A percentile compares a stretch with the other conserved stretches of the same genome.
phyloP scores from a whole-genome alignment of 306 rosid genomes.

The Vigna nakashimae region DNA sequence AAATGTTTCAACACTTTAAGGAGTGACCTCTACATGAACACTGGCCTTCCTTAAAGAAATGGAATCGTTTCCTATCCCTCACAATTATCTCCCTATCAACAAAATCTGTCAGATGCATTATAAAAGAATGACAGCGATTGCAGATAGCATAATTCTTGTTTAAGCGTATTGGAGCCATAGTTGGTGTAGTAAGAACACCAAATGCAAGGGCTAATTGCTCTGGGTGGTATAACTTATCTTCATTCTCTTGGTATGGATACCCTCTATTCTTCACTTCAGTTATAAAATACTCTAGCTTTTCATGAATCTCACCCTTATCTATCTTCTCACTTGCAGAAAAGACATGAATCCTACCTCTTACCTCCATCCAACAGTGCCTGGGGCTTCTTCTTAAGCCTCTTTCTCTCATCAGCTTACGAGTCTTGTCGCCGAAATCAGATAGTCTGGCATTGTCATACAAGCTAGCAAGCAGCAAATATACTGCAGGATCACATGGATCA shows the following conservation, averaged over 20 bases:
- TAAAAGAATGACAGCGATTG: slow-evolving; percentile 66
- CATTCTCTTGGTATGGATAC: slow-evolving; percentile 45
- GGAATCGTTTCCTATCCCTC: slow-evolving; percentile 66
- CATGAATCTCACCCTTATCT: slow-evolving; percentile 43
- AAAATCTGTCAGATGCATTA: slow-evolving; percentile 55
- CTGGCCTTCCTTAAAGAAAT: slow-evolving; percentile 60
- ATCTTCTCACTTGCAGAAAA: slow-evolving; percentile 57
- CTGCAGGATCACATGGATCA: slow-evolving; percentile 66
- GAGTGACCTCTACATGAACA: slow-evolving; percentile 62
- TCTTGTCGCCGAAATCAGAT: slow-evolving; percentile 58
- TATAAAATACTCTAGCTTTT: slow-evolving; percentile 50
- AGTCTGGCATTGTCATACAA: slow-evolving; percentile 62
- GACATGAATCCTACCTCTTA: slow-evolving; percentile 52
- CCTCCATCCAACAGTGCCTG: slow-evolving; percentile 64
- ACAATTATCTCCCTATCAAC: slow-evolving; percentile 57
- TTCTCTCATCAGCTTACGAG: slow-evolving; percentile 63
- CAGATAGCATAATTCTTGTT: slow-evolving; percentile 60
- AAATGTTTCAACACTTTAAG: slow-evolving; percentile 35
- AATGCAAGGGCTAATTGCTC: slow-evolving; percentile 69
- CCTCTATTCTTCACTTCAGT: slow-evolving; percentile 53
- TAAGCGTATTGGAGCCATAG: slow-evolving; percentile 53
- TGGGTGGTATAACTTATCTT: slow-evolving; percentile 54
- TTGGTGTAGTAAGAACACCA: slow-evolving; percentile 57
- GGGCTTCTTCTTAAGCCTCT: slow-evolving; percentile 65
- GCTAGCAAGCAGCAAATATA: slow-evolving; percentile 65